phyloP scores from a whole-genome alignment of 78 protist species.

The Monocercomonoides exilis region DNA sequence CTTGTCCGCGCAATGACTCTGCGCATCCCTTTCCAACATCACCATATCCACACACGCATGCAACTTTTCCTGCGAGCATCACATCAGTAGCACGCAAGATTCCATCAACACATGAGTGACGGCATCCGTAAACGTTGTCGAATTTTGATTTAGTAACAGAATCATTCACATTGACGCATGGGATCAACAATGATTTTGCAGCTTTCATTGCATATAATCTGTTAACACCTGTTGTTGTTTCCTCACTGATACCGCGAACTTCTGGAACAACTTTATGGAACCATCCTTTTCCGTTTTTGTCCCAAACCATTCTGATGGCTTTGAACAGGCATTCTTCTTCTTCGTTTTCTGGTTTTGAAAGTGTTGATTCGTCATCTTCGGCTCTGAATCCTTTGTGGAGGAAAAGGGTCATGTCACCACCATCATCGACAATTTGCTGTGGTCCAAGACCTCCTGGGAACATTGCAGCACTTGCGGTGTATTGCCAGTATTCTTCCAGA shows the following conservation, averaged over 20 bases:
- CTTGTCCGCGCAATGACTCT: constrained; percentile 65
- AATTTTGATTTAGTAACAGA: constrained; percentile 97
- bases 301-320: constrained; percentile 19
- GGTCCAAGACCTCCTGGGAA: constrained; percentile 72
- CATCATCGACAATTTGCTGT: constrained; percentile 93
- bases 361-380: constrained; percentile 41
- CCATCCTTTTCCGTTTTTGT: constrained; percentile 41
- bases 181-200: constrained; percentile 75
- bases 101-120: constrained; percentile 95
- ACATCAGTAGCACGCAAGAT: constrained; percentile 97
- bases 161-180: constrained; percentile 99
- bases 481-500: constrained; percentile 93
- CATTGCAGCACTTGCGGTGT: constrained; percentile 73
- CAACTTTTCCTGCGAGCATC: constrained; percentile 94
- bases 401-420: constrained; percentile 95
- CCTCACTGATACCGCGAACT: constrained; percentile 94
- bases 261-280: constrained; percentile 51
- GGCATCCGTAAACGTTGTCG: constrained; percentile 97
- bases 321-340: constrained; percentile 33
- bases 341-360: constrained; percentile 40
- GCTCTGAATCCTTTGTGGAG: constrained; percentile 78
- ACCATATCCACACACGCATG: constrained; percentile 91
- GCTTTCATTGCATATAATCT: constrained; percentile 78
- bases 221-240: constrained; percentile 99
- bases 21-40: constrained; percentile 99